A percentile compares a stretch with the other conserved stretches of the same genome.
These are phyloP conservation scores for Mallotus repandus DNA, from an alignment of 441 rosid genomes.

Conservation along the genomic window DNA sequence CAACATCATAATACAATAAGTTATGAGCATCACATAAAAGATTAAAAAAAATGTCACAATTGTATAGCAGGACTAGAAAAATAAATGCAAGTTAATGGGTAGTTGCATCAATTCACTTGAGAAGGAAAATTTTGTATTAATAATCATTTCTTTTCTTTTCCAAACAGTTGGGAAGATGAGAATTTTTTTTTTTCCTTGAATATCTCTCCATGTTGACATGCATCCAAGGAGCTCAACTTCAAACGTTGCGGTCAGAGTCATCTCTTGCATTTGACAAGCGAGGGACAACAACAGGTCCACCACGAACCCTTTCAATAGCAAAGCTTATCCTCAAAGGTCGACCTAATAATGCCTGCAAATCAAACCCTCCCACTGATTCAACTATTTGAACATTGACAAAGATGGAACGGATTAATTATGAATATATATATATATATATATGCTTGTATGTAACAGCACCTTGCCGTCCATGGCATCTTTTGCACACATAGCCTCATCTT, in stretches of 20 bases:
- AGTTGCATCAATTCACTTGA: too few species aligned
- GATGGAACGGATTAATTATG: conserved; percentile 2
- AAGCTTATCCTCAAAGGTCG: conserved; percentile 67
- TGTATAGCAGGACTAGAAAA: too few species aligned
- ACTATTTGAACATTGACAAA: not conserved
- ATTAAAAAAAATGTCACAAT: too few species aligned
- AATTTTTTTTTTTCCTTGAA: too few species aligned
- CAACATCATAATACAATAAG: not conserved
- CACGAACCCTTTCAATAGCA: conserved; percentile 75
- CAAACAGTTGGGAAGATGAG: too few species aligned
- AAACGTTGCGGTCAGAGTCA: not conserved
- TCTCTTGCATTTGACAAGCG: conserved; percentile 34
- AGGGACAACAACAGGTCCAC: conserved; percentile 74
- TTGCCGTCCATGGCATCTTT: conserved; percentile 92
- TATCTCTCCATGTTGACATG: too few species aligned
- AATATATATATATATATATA: not conserved
- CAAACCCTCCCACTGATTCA: not conserved
- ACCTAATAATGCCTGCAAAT: conserved; percentile 67
- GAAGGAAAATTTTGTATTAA: too few species aligned
- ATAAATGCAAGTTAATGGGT: too few species aligned
- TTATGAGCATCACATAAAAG: too few species aligned
- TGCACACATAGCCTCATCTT: conserved; percentile 57
- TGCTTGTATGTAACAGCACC: conserved; percentile 31
- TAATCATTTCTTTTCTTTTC: too few species aligned
- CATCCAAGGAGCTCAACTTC: not conserved